Base-by-base conservation (phyloP, 176 grass and related monocot genomes). In the Luzula sylvatica region DNA sequence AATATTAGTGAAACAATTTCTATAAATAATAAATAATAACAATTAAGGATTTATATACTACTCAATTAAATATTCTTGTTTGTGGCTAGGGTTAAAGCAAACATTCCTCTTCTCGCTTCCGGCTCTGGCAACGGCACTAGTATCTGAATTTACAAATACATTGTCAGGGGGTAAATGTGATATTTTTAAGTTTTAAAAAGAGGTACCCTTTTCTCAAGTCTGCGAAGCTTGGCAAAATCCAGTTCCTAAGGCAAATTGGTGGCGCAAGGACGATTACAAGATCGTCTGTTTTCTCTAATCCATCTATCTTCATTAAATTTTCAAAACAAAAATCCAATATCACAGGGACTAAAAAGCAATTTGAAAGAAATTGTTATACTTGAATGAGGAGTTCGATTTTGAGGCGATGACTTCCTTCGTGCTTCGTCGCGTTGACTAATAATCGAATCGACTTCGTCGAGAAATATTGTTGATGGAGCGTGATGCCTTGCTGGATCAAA, bases 241-340 rank as follows among this genome's bases (percentile, higher is more conserved):
- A 95, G 20, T 58, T 95, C 90, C 90, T 83, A 95, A 52, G 90
- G 90, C 54, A 95, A 70, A 83, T 95, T 95, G 47, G 83, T 95
- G 52, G 83, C 90, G 84, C 90, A 32, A 95, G 62, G 70, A 95
- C 90, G 79, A 95, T 88, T 70, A 88, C 83, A 60, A 95, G 83
- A 0, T 95, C 90, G 27, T 95, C 65, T 67, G 80, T 88, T 52
- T 95, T 95, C 49, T 73, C 88, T 74, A 88, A 59, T 18, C 90
- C 90, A 73, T 88, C 90, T 83, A 95, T 86, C 83, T 88, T 61
- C 73, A 81, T 14, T n/a, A 12, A 76, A 68, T 26, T 12, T 57
- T 54, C 35, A 72, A 58, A 38, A 1, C 30, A 35, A 35, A 35
- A 35, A 7, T 35, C 30, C 5, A 35, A 35, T 35, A 35, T 35